Evolutionary conservation across 768 basidiomycete species (phyloP).

Genomic region (Tulasnella sp.): DNA sequence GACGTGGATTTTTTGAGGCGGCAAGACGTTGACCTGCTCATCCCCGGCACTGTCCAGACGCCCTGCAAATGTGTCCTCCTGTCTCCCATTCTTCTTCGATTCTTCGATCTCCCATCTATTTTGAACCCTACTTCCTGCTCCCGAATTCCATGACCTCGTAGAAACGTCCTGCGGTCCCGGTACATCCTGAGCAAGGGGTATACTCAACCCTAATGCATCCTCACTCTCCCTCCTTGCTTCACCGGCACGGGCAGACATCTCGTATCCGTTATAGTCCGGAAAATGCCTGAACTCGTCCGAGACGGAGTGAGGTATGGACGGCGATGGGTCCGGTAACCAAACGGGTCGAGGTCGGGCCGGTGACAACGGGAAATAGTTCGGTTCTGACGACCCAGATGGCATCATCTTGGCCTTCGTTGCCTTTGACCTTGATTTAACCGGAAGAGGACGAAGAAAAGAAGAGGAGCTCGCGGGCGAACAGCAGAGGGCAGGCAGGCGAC

Average conservation of each 20-base stretch:
- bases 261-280: constrained; percentile 8
- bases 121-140: too few species aligned
- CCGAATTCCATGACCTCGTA: too few species aligned
- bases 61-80: not conserved
- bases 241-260: not conserved
- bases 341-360: not conserved
- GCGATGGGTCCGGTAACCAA: not conserved
- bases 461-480: not conserved
- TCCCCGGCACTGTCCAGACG: too few species aligned
- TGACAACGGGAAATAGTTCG: not conserved
- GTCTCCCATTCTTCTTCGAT: not conserved
- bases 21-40: too few species aligned
- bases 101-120: too few species aligned
- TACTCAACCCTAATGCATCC: not conserved
- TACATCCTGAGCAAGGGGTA: too few species aligned
- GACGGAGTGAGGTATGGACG: not conserved
- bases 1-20: not conserved
- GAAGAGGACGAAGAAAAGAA: not conserved
- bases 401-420: not conserved
- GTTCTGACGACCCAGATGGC: not conserved
- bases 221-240: not conserved
- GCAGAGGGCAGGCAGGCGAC: not conserved
- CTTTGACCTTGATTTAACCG: not conserved
- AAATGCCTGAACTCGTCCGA: constrained; percentile 20
- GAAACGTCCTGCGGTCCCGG: too few species aligned